Base-by-base conservation (phyloP, 768 basidiomycete species). In the Cytidiella melzeri region DNA sequence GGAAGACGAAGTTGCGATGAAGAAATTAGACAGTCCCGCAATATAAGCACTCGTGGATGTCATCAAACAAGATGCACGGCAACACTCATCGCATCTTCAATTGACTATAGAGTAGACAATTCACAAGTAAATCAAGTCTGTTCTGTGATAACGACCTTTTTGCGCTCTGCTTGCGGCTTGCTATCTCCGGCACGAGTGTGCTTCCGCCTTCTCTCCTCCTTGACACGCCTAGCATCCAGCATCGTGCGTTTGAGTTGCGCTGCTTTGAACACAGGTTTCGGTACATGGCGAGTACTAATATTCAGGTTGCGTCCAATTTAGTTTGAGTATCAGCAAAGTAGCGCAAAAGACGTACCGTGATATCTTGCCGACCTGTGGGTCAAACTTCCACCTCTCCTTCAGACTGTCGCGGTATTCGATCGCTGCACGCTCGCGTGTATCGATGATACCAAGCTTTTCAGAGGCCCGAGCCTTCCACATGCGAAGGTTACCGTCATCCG, bases 391-490 rank as follows among this genome's bases (percentile, higher is more conserved):
- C 56, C 88, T 75, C 56, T 92, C 81, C 62, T 86, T 82, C 51
- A 99, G 81, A 53, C 79, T 85, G 28, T 90, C 84, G 19, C 96
- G 75, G 69, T 98, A 98, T 66, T 98, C 94, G 55, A 94, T 87
- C 7, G 87, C 81, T 2, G 92, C 89, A 40, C 91, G 79, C 64
- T 98, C 95, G 48, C 92, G 77, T 13, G 90, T 85, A 45, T 91
- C 92, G 55, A 97, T 70, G 24, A 96, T 79, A 7, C 95, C 96
- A 28, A 99, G 73, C 64, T 90, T 94, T 57, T 93, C 92, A 0
- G 88, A 85, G 1, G 94, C 91, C 50, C 88, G 87, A 19, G 90
- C 83, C 65, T 97, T 97, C 94, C 94, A 96, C 61, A 97, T 75
- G 46, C 92, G 80, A 54, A 96, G 87, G 60, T 95, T 96, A 10